phyloP scores from a whole-genome alignment of 129 eudicot genomes.

The Flaveria trinervia region DNA sequence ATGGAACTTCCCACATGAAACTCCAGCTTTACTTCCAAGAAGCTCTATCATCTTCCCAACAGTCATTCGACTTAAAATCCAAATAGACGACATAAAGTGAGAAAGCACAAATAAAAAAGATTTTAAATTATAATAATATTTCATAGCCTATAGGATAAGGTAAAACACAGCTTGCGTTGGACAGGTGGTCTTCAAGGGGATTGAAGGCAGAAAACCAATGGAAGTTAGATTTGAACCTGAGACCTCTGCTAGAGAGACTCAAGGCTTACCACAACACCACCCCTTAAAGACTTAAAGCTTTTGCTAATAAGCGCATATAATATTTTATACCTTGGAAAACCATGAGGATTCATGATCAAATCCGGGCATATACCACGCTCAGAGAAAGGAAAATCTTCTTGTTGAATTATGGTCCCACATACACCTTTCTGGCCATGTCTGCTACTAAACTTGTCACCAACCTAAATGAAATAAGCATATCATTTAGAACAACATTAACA shows the following conservation, averaged over 20 bases:
- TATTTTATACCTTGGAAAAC: conserved; percentile 76
- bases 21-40: conserved; percentile 97
- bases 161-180: neutral
- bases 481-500: neutral
- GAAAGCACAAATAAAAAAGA: conserved; percentile 1
- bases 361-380: conserved; percentile 99
- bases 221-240: neutral
- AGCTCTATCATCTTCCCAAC: conserved; percentile 99
- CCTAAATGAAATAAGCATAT: conserved; percentile 39
- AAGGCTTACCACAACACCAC: neutral
- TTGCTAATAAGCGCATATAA: conserved; percentile 1
- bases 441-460: conserved; percentile 97
- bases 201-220: neutral
- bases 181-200: neutral
- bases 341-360: conserved; percentile 98
- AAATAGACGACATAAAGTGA: neutral
- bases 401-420: conserved; percentile 90
- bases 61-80: conserved; percentile 79
- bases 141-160: neutral
- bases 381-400: conserved; percentile 94
- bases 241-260: neutral
- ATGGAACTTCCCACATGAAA: conserved; percentile 88
- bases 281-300: neutral
- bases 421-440: conserved; percentile 99
- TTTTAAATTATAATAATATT: neutral